These are phyloP conservation scores for Sphagnum magellanicum DNA, from an alignment of 228 moss, liverwort and hornwort genomes.

Conservation along the genomic window DNA sequence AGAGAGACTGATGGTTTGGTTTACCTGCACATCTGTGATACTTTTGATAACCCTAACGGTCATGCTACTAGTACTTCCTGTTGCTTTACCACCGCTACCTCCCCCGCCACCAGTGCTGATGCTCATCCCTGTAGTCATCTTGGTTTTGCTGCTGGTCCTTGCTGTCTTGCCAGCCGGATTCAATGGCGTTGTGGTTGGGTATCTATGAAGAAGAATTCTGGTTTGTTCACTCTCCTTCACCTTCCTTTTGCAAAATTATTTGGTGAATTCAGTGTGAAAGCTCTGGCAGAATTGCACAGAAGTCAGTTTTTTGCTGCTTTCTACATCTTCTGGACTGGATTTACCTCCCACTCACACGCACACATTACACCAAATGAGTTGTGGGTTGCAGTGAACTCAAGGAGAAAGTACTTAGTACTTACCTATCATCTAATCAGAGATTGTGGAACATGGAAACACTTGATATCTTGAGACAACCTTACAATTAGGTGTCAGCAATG, in stretches of 20 bases:
- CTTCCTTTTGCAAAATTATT: background rate
- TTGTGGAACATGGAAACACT: too few relatives aligned
- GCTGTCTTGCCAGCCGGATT: constrained; percentile 58
- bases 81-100: constrained; percentile 55
- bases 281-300: too few relatives aligned
- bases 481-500: too few relatives aligned
- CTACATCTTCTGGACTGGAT: too few relatives aligned
- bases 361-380: too few relatives aligned
- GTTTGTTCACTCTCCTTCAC: constrained; percentile 17
- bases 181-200: constrained; percentile 31
- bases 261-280: too few relatives aligned
- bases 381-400: too few relatives aligned
- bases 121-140: constrained; percentile 61
- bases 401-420: too few relatives aligned
- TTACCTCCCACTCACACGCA: too few relatives aligned
- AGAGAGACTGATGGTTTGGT: constrained; percentile 51
- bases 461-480: too few relatives aligned
- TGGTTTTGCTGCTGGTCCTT: constrained; percentile 54
- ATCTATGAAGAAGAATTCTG: constrained; percentile 22
- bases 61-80: constrained; percentile 56
- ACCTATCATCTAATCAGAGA: too few relatives aligned
- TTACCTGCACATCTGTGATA: constrained; percentile 34
- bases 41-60: constrained; percentile 39
- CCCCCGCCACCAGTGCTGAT: constrained; percentile 58
- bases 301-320: too few relatives aligned